Percentiles rank a stretch among this genome's conserved stretches.
These are phyloP conservation scores for Phragmites australis DNA, from an alignment of 176 grass and related monocot species.

Conservation along the genomic window DNA sequence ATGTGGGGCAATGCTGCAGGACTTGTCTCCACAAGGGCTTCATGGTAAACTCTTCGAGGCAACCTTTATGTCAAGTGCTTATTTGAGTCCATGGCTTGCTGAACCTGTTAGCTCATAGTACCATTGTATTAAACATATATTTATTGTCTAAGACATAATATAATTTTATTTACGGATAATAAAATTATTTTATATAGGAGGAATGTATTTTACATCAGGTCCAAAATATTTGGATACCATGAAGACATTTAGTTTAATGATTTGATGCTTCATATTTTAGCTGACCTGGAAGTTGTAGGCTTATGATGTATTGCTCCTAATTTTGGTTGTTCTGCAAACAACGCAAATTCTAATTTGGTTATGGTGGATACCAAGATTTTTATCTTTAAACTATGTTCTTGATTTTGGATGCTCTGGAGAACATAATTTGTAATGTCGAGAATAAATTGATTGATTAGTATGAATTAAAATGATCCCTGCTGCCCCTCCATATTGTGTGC, in stretches of 20 bases:
- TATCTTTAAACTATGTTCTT: background rate
- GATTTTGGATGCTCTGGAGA: background rate
- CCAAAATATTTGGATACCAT: background rate
- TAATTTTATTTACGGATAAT: background rate
- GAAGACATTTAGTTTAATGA: background rate
- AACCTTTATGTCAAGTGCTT: background rate
- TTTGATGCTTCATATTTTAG: no score
- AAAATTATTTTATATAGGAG: background rate
- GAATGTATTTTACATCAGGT: background rate
- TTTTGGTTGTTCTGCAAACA: background rate
- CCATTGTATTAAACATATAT: background rate
- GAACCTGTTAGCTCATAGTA: background rate
- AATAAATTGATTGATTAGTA: no score
- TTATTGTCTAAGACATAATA: background rate
- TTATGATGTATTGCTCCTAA: background rate
- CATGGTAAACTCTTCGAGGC: slow-evolving; percentile 62
- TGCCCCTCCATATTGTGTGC: background rate
- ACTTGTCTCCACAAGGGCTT: slow-evolving; percentile 78
- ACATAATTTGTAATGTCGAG: background rate
- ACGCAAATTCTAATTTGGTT: background rate
- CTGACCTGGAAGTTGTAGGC: background rate
- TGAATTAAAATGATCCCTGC: background rate
- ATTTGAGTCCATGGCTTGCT: background rate
- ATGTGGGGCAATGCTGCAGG: slow-evolving; percentile 84
- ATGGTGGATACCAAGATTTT: background rate